These are phyloP conservation scores for Aspergillus cejpii DNA, from an alignment of 2,329 filamentous ascomycete species.

Conservation along the genomic window DNA sequence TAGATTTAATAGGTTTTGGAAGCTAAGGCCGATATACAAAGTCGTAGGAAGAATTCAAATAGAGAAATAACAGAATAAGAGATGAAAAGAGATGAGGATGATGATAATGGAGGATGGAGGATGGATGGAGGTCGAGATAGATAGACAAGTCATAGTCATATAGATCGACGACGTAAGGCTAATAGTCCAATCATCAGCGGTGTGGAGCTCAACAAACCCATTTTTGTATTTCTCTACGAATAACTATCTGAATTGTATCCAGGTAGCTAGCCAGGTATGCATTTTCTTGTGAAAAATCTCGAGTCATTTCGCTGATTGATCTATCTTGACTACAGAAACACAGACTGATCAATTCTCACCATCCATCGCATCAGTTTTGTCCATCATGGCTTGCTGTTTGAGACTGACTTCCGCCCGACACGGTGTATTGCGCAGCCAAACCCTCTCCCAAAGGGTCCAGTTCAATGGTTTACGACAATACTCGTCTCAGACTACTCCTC, in stretches of 20 bases:
- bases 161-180: no score
- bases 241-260: background rate
- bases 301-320: background rate
- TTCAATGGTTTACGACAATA: slow-evolving; percentile 30
- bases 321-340: background rate
- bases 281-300: no score
- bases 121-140: background rate
- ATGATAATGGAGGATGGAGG: background rate
- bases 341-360: background rate
- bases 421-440: slow-evolving; percentile 8
- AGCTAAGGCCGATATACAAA: no score
- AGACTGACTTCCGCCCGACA: slow-evolving; percentile 24
- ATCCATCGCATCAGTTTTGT: background rate
- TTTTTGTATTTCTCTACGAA: no score
- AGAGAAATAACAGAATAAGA: no score
- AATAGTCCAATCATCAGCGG: background rate
- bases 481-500: slow-evolving; percentile 33
- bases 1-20: no score
- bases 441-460: background rate
- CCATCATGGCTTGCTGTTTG: slow-evolving; percentile 25
- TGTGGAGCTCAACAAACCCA: background rate
- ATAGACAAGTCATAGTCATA: no score
- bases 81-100: slow-evolving; percentile 1
- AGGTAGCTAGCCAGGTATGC: no score
- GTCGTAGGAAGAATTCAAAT: no score